A percentile compares a stretch with the other conserved stretches of the same genome.
phyloP scores from a whole-genome alignment of 2,329 filamentous ascomycete genomes.

The Aspergillus awamori region DNA sequence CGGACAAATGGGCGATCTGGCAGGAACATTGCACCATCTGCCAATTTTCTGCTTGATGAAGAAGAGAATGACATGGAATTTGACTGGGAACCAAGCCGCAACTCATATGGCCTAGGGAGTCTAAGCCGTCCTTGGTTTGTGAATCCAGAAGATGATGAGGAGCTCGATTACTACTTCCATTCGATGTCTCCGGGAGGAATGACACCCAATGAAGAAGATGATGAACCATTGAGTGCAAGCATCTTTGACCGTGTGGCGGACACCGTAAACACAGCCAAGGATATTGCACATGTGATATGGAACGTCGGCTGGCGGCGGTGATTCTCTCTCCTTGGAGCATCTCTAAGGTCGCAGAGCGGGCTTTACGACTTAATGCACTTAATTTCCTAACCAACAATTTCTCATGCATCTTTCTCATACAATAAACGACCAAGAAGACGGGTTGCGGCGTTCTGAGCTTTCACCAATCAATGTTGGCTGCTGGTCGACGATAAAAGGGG shows the following conservation, averaged over 20 bases:
- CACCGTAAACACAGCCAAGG: slow-evolving; percentile 68
- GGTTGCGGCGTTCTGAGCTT: slow-evolving; percentile 4
- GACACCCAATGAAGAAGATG: slow-evolving; percentile 82
- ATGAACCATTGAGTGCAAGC: slow-evolving; percentile 64
- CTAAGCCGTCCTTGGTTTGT: slow-evolving; percentile 37
- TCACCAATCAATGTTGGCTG: not conserved
- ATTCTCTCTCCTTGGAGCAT: slow-evolving; percentile 18
- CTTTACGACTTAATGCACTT: not conserved
- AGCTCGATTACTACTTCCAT: slow-evolving; percentile 66
- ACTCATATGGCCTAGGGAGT: slow-evolving; percentile 16
- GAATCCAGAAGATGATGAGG: slow-evolving; percentile 53
- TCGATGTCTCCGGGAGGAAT: slow-evolving; percentile 87
- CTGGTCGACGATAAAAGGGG: not conserved
- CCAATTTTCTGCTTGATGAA: slow-evolving; percentile 66
- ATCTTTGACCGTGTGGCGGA: slow-evolving; percentile 80
- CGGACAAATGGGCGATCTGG: slow-evolving; percentile 52
- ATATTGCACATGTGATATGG: slow-evolving; percentile 69
- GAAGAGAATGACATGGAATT: slow-evolving; percentile 56
- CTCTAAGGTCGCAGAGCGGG: not conserved
- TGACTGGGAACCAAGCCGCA: slow-evolving; percentile 45
- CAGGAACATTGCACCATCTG: slow-evolving; percentile 58
- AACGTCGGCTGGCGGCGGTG: slow-evolving; percentile 65
- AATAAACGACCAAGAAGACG: slow-evolving; percentile 2
- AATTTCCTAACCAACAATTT: not conserved
- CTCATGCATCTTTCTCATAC: slow-evolving; percentile 6